A percentile compares a stretch with the other conserved stretches of the same genome.
Evolutionary conservation across 2,329 filamentous ascomycete species (phyloP).

Genomic region (Pestalotiopsis sp.): DNA sequence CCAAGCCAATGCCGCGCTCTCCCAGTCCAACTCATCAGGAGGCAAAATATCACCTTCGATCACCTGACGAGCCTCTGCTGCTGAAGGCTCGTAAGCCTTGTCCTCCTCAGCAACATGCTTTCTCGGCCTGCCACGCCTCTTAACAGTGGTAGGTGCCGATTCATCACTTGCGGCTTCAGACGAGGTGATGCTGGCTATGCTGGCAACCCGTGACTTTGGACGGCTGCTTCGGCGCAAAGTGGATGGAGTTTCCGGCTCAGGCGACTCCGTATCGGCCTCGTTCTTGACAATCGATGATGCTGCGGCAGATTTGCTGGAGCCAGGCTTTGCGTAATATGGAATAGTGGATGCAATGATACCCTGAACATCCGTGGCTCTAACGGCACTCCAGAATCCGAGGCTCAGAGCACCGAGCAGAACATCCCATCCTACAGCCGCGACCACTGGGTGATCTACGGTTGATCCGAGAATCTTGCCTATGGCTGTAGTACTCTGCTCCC

Average conservation of each 20-base stretch:
- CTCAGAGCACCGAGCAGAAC: slow-evolving; percentile 57
- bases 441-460: slow-evolving; percentile 58
- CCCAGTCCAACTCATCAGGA: slow-evolving; percentile 45
- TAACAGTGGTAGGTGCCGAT: slow-evolving; percentile 11
- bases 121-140: slow-evolving; percentile 23
- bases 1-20: slow-evolving; percentile 49
- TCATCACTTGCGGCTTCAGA: slow-evolving; percentile 24
- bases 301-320: not conserved
- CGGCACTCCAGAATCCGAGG: slow-evolving; percentile 60
- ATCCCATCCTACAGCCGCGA: slow-evolving; percentile 60
- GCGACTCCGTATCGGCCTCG: slow-evolving; percentile 19
- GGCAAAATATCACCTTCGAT: slow-evolving; percentile 45
- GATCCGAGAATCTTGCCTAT: slow-evolving; percentile 49
- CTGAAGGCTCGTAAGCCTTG: slow-evolving; percentile 39
- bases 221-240: slow-evolving; percentile 23
- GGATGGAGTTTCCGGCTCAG: slow-evolving; percentile 2
- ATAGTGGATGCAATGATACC: slow-evolving; percentile 46
- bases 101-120: slow-evolving; percentile 31
- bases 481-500: slow-evolving; percentile 48
- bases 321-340: slow-evolving; percentile 29
- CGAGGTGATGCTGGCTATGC: slow-evolving; percentile 21
- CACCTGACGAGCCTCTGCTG: slow-evolving; percentile 31
- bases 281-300: slow-evolving; percentile 17
- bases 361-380: slow-evolving; percentile 51
- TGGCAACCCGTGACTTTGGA: slow-evolving; percentile 22